Evolutionary conservation across 495 filamentous ascomycete species (phyloP).

Genomic region (Chaetomium fimeti): DNA sequence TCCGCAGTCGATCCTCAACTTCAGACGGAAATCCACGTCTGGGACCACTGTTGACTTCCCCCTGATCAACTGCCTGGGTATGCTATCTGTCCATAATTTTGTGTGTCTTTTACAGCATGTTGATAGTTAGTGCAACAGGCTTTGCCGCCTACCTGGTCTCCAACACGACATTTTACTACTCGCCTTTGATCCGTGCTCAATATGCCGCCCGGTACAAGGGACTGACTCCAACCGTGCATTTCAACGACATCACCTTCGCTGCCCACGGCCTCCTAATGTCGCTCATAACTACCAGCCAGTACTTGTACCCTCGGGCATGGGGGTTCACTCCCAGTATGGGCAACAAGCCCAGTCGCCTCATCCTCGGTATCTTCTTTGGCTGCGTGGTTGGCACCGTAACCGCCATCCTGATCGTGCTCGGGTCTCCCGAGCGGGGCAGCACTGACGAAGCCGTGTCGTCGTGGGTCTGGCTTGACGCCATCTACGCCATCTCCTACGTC

Average conservation of each 20-base stretch:
- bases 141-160: conserved; percentile 78
- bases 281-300: conserved; percentile 66
- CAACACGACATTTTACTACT: conserved; percentile 71
- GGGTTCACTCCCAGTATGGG: conserved; percentile 62
- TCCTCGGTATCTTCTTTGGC: conserved; percentile 65
- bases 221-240: conserved; percentile 75
- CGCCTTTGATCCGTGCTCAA: conserved; percentile 69
- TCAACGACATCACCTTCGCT: conserved; percentile 89
- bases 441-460: conserved; percentile 20
- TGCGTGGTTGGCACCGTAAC: conserved; percentile 58
- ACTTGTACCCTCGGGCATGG: conserved; percentile 69
- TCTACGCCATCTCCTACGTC: conserved; percentile 79
- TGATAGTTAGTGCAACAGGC: conserved; percentile 40
- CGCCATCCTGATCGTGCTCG: conserved; percentile 56
- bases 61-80: conserved; percentile 71
- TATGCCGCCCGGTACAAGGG: conserved; percentile 78
- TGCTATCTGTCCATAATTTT: conserved; percentile 38
- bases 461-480: conserved; percentile 51
- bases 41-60: conserved; percentile 87
- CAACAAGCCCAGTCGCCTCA: conserved; percentile 58
- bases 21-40: conserved; percentile 66
- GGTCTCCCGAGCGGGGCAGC: conserved; percentile 52
- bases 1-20: conserved; percentile 80
- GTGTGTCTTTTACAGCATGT: neutral
- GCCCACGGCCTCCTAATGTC: conserved; percentile 70